Evolutionary conservation across 1,284 basidiomycete genomes (phyloP).

Genomic region (Papiliotrema terrestris): DNA sequence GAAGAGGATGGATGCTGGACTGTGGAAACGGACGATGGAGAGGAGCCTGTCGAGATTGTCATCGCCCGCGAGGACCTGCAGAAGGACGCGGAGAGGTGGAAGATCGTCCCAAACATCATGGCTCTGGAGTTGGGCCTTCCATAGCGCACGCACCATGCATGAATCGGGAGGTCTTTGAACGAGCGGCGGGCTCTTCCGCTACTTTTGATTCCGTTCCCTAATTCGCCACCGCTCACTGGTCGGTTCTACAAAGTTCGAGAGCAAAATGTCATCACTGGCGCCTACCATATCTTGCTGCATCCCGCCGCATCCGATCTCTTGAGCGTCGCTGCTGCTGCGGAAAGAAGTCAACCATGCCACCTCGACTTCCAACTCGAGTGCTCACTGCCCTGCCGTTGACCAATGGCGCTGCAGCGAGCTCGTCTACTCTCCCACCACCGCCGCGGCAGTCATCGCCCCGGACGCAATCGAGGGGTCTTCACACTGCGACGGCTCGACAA

Average conservation of each 20-base stretch:
- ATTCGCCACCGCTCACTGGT: too few relatives aligned
- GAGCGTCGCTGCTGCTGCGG: too few relatives aligned
- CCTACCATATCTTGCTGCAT: too few relatives aligned
- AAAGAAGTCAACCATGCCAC: constrained; percentile 23
- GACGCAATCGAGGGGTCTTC: neutral
- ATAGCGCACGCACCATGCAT: neutral
- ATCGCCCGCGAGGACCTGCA: neutral
- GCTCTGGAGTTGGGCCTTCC: neutral
- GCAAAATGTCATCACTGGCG: too few relatives aligned
- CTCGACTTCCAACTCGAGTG: constrained; percentile 30
- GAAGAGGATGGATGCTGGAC: neutral
- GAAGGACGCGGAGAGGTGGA: neutral
- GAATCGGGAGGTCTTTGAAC: too few relatives aligned
- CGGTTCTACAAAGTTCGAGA: too few relatives aligned
- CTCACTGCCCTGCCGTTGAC: constrained; percentile 26
- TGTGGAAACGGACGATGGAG: neutral
- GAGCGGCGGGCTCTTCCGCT: too few relatives aligned
- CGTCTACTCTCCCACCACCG: constrained; percentile 25
- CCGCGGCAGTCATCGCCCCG: constrained; percentile 3
- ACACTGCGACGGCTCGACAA: constrained; percentile 5
- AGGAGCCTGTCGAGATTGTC: neutral
- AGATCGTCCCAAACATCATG: constrained; percentile 3
- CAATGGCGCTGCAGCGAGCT: constrained; percentile 24
- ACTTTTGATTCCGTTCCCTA: too few relatives aligned
- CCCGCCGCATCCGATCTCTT: too few relatives aligned